These are phyloP conservation scores for Phaeosphaeria sp. DNA, from an alignment of 2,329 filamentous ascomycete genomes.

Conservation along the genomic window DNA sequence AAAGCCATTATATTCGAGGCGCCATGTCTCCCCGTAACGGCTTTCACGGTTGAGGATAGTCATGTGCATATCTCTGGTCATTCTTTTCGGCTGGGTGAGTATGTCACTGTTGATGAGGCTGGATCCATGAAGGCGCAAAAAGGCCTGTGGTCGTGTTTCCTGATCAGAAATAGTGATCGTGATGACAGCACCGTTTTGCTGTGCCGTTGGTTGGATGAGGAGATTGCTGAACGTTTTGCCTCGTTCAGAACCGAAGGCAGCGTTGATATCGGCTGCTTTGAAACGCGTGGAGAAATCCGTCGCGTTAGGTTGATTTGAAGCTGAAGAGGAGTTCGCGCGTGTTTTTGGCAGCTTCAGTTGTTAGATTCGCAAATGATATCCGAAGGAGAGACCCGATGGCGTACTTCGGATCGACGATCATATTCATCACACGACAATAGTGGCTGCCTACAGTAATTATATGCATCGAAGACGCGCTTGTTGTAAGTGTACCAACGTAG, in stretches of 20 bases:
- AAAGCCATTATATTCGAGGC: background rate
- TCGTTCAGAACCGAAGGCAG: background rate
- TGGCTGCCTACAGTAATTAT: too few species aligned
- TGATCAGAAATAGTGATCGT: background rate
- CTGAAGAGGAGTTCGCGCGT: background rate
- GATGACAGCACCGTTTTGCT: background rate
- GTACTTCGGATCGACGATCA: background rate
- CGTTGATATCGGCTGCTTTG: background rate
- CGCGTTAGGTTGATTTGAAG: background rate
- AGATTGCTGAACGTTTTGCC: background rate
- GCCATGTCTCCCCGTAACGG: background rate
- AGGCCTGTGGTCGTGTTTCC: background rate
- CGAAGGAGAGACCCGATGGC: background rate
- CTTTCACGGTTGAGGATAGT: background rate
- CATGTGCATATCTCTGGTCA: background rate
- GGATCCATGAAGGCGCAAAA: background rate
- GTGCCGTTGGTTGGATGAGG: background rate
- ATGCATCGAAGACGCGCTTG: too few species aligned
- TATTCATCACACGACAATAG: too few species aligned
- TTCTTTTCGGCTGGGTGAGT: background rate
- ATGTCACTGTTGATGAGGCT: background rate
- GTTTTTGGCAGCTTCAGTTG: background rate
- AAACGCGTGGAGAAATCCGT: background rate
- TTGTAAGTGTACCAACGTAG: too few species aligned
- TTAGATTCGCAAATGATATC: background rate